Evolutionary conservation across 2,329 filamentous ascomycete species (phyloP).

Genomic region (Arthrinium puccinioides): DNA sequence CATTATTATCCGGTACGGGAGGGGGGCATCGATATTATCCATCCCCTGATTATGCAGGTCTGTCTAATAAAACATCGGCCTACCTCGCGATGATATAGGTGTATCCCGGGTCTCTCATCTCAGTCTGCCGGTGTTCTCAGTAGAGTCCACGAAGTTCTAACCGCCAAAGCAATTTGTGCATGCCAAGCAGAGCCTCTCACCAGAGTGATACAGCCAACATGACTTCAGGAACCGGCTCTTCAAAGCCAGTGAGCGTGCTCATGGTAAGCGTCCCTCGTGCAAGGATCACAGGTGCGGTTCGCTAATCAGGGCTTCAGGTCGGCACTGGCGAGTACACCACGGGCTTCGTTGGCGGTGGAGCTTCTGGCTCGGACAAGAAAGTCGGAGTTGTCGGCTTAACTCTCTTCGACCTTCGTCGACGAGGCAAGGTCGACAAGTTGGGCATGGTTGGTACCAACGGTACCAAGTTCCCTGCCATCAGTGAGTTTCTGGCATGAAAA

Average conservation of each 20-base stretch:
- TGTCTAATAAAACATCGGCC: too few relatives aligned
- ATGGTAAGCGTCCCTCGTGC: conserved; percentile 51
- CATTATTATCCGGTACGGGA: too few relatives aligned
- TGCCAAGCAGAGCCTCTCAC: too few relatives aligned
- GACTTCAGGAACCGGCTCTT: conserved; percentile 9
- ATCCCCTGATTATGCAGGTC: too few relatives aligned
- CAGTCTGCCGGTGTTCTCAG: too few relatives aligned
- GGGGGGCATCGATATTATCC: too few relatives aligned
- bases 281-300: neutral
- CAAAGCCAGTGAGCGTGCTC: conserved; percentile 54
- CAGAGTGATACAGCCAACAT: too few relatives aligned
- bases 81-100: too few relatives aligned
- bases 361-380: conserved; percentile 89
- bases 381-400: conserved; percentile 88
- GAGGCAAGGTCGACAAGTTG: conserved; percentile 80
- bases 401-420: conserved; percentile 78
- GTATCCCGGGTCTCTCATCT: too few relatives aligned
- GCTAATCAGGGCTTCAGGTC: conserved; percentile 39
- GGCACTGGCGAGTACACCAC: conserved; percentile 97
- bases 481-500: conserved; percentile 46
- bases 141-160: too few relatives aligned
- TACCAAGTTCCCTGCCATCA: conserved; percentile 84
- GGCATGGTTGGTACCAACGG: conserved; percentile 89
- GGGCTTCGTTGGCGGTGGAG: conserved; percentile 78
- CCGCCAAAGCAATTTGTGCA: too few relatives aligned